Base-by-base conservation (phyloP, 1,284 basidiomycete species). In the Testicularia cyperi region DNA sequence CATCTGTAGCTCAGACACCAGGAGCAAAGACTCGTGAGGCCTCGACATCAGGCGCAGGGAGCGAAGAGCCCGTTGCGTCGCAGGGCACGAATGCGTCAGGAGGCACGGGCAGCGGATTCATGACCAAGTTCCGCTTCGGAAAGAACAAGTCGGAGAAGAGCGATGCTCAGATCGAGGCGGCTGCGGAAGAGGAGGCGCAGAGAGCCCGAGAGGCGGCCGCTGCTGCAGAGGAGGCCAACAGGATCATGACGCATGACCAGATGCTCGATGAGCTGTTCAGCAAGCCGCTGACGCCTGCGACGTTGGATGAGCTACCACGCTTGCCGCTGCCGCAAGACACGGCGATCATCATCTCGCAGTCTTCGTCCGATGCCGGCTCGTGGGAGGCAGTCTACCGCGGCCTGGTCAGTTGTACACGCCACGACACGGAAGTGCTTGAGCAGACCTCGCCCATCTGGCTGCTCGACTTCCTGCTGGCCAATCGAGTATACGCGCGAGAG, bases 361-460 rank as follows among this genome's bases (percentile, higher is more conserved):
- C 92, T 70, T 83, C 83, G 0, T 81, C 84, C 19, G 81, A 81
- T 31, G 52, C 80, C 1, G 87, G 86, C 2, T 86, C 88, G 3
- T 92, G 87, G 84, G 83, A 82, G 7, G 85, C 84, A 5, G 79
- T 89, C 2, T 70, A 92, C 71, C 82, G 89, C 19, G 87, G 89
- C 0, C 82, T 84, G 28, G 82, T 86, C 3, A 82, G 82, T 2
- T 83, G 81, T 34, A 85, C 84, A 0, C 83, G 82, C 8, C 37
- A 53, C 10, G 92, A 96, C 62, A 70, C 84, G 27, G 80, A 82
- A 20, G 76, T 79, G 9, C 80, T 97, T 26, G 92, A 96, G 78
- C 84, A 86, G 71, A 79, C 79, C 23, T 83, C 90, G 80, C 92
- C 92, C 2, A 75, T 85, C 51, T 98, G 94, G 94, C 79, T 95